phyloP scores from a whole-genome alignment of 225 moss, liverwort and hornwort genomes.

The Sphagnum contortum region DNA sequence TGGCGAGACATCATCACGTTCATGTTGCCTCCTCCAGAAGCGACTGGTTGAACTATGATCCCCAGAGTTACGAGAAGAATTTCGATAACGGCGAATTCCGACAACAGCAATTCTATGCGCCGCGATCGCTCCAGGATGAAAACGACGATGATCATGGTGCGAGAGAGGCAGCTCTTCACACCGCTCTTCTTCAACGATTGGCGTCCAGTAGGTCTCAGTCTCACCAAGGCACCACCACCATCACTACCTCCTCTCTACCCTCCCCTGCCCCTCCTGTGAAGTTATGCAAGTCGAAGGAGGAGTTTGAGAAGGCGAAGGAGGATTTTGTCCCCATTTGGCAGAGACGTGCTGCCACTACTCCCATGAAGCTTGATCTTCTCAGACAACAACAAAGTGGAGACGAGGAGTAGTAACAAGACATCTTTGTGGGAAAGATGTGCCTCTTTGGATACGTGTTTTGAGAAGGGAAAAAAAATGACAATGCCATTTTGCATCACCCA shows the following conservation, averaged over 20 bases:
- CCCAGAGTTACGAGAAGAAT: slow-evolving; percentile 51
- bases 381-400: slow-evolving; percentile 11
- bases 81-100: slow-evolving; percentile 47
- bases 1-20: slow-evolving; percentile 12
- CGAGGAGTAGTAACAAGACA: too few species aligned
- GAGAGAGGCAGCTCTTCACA: slow-evolving; percentile 32
- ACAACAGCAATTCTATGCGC: slow-evolving; percentile 7
- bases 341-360: slow-evolving; percentile 29
- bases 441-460: too few species aligned
- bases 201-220: slow-evolving; percentile 9
- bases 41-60: slow-evolving; percentile 45
- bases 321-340: slow-evolving; percentile 51
- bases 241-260: slow-evolving; percentile 9
- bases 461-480: too few species aligned
- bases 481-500: too few species aligned
- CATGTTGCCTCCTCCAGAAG: slow-evolving; percentile 4
- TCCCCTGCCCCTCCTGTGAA: slow-evolving; percentile 28
- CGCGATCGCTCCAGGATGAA: slow-evolving; percentile 6
- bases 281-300: slow-evolving; percentile 14
- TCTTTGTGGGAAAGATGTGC: too few species aligned
- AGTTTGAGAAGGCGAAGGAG: slow-evolving; percentile 29
- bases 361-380: slow-evolving; percentile 34
- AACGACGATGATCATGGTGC: slow-evolving; percentile 15
- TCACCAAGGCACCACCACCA: slow-evolving; percentile 12
- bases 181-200: slow-evolving; percentile 32